Evolutionary conservation across 352 stramenopile species (phyloP).

Genomic region (Phytophthora tubulina): DNA sequence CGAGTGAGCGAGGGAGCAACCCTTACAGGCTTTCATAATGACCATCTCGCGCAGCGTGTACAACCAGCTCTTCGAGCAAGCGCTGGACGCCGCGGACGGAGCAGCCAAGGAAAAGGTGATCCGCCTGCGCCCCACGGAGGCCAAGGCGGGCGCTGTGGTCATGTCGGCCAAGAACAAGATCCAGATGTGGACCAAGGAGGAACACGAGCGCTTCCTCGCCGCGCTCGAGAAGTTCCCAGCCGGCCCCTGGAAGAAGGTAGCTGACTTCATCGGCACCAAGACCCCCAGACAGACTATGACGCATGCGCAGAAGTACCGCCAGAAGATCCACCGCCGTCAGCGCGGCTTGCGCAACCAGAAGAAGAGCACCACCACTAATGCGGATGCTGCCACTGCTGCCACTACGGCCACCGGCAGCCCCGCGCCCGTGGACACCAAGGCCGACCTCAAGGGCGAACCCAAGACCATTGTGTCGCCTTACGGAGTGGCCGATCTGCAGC

Average conservation of each 20-base stretch:
- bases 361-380: slow-evolving; percentile 37
- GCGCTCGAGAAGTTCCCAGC: slow-evolving; percentile 88
- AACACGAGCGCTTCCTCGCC: slow-evolving; percentile 87
- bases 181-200: slow-evolving; percentile 89
- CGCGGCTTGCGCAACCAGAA: slow-evolving; percentile 83
- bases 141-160: slow-evolving; percentile 80
- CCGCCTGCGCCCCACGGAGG: slow-evolving; percentile 78
- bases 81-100: slow-evolving; percentile 32
- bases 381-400: not conserved
- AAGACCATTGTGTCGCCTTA: slow-evolving; percentile 61
- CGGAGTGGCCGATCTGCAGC: slow-evolving; percentile 66
- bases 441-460: slow-evolving; percentile 46
- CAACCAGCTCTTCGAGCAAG: slow-evolving; percentile 86
- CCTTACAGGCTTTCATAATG: slow-evolving; percentile 40
- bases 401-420: slow-evolving; percentile 24
- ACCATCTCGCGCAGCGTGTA: slow-evolving; percentile 87
- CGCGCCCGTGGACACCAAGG: slow-evolving; percentile 34
- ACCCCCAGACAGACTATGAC: slow-evolving; percentile 95
- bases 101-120: slow-evolving; percentile 73
- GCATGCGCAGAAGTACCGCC: slow-evolving; percentile 85
- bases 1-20: slow-evolving; percentile 22
- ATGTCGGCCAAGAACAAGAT: slow-evolving; percentile 87
- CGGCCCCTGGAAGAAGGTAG: slow-evolving; percentile 89
- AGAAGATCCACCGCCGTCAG: slow-evolving; percentile 83
- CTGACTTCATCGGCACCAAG: slow-evolving; percentile 86